phyloP scores from a whole-genome alignment of 2,329 filamentous ascomycete species.

The Colletotrichum viniferum region DNA sequence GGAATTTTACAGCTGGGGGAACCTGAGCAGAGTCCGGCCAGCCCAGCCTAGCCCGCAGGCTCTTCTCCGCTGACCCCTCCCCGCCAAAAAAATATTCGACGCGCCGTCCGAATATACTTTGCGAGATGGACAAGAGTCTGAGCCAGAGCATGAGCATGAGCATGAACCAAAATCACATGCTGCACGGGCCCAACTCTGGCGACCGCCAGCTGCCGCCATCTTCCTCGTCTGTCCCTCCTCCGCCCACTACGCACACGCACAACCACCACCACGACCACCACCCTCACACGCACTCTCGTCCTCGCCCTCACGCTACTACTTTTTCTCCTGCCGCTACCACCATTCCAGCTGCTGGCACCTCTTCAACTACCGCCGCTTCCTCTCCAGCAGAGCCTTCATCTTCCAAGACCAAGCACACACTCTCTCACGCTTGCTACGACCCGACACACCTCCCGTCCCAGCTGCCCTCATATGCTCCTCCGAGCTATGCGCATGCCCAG shows the following conservation, averaged over 20 bases:
- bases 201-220: constrained; percentile 23
- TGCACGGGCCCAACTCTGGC: constrained; percentile 33
- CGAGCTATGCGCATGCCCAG: constrained; percentile 35
- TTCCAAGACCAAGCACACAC: constrained; percentile 5
- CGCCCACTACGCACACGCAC: background rate
- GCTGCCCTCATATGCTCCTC: constrained; percentile 39
- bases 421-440: constrained; percentile 21
- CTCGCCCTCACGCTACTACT: background rate
- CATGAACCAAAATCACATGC: constrained; percentile 54
- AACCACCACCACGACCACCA: background rate
- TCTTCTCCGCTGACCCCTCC: background rate
- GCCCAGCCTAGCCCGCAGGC: background rate
- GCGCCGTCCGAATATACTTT: constrained; percentile 20
- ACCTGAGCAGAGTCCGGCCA: background rate
- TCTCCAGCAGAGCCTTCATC: background rate
- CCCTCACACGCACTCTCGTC: background rate
- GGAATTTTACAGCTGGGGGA: background rate
- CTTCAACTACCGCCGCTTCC: constrained; percentile 1
- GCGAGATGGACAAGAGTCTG: constrained; percentile 14
- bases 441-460: constrained; percentile 24
- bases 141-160: constrained; percentile 24
- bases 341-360: background rate
- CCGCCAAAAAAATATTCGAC: background rate
- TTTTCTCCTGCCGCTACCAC: background rate
- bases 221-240: constrained; percentile 12